Evolutionary conservation across 129 eudicot species (phyloP).

Genomic region (Silybum marianum): DNA sequence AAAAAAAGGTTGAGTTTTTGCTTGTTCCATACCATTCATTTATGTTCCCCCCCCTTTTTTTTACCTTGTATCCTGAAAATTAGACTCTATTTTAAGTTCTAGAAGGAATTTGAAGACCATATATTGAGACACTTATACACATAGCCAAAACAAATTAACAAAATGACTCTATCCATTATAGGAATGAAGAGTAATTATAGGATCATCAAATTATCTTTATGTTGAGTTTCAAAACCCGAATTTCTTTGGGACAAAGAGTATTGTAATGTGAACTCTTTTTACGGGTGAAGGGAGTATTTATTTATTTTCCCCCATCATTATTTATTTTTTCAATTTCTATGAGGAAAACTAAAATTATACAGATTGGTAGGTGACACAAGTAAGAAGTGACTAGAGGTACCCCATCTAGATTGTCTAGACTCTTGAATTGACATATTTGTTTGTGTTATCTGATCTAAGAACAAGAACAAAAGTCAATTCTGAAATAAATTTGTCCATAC

Average conservation of each 20-base stretch:
- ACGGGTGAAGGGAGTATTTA: neutral
- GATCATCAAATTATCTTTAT: neutral
- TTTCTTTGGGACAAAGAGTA: neutral
- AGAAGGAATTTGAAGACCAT: neutral
- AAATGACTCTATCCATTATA: neutral
- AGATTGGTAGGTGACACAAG: slow-evolving; percentile 1
- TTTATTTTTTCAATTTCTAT: neutral
- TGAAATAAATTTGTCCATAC: neutral
- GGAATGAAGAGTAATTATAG: neutral
- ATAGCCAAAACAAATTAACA: too few species aligned
- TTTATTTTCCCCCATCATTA: neutral
- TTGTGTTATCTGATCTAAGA: neutral
- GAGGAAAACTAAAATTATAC: neutral
- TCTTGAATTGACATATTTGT: neutral
- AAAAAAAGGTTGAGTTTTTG: neutral
- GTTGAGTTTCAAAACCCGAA: neutral
- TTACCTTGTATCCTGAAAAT: neutral
- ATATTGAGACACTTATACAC: neutral
- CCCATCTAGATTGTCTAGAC: neutral
- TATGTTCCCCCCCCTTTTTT: neutral
- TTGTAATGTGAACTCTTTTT: neutral
- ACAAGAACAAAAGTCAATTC: slow-evolving; percentile 1
- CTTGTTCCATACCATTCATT: neutral
- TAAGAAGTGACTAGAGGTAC: neutral
- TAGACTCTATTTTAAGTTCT: neutral